Evolutionary conservation across 768 basidiomycete genomes (phyloP), one percentile per base, ranked within the genome.

Genomic region (Lentinula detonsa): DNA sequence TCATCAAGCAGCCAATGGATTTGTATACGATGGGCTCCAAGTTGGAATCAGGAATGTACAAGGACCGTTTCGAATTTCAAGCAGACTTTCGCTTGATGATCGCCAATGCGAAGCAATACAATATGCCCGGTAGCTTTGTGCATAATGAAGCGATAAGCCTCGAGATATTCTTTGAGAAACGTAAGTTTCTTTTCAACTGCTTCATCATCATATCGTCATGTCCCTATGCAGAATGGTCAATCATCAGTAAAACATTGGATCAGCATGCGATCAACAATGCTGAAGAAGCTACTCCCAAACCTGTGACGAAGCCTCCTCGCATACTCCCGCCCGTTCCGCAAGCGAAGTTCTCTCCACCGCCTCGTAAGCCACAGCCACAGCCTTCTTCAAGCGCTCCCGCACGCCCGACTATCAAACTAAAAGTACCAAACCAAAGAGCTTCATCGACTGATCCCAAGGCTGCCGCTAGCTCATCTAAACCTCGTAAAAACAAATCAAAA

Each of bases 1-100:
- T 95, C 61, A 88, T 99, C 72, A 91, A 91, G 72, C 80, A 89
- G 10, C 96, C 97, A 0, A 98, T 99, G 93, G 97, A 99, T 69
- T 78, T 98, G 16, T 87, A 87, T 56, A 94, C 95, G 0, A 90
- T 96, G 79, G 78, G 81, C 31, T 89, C 89, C 40, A 98, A 96
- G 71, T 75, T 98, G 10, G 87, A 91, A 66, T 86, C 83, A 60
- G 94, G 95, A 5, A 82, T 88, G 73, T 98, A 98, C 75, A 82
- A 85, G 63, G 86, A 91, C 66, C 86, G 94, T 9, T 85, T 87
- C 67, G 88, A 81, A 13, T 96, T 98, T 71, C 87, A 88, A 64
- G 78, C 82, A 31, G 97, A 99, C 71, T 90, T 98, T 72, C 85
- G 81, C 61, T 82, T 96, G 57, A 93, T 98, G 86, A 83, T 94